phyloP scores from a whole-genome alignment of 148 eudicot species.

The Drosera capensis region DNA sequence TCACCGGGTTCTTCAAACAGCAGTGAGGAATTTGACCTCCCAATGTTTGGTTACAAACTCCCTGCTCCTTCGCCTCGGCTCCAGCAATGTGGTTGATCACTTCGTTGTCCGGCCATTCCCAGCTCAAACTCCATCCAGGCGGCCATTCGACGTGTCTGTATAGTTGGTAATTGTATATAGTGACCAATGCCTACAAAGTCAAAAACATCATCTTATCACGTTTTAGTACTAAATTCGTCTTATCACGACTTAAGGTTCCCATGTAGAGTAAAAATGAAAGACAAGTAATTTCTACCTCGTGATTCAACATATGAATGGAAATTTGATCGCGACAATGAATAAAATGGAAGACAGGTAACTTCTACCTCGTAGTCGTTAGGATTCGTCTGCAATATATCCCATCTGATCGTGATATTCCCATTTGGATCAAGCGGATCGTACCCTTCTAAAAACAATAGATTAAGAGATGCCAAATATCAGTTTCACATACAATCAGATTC shows the following conservation, averaged over 20 bases:
- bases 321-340: background rate
- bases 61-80: slow-evolving; percentile 72
- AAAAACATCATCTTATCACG: background rate
- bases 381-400: slow-evolving; percentile 46
- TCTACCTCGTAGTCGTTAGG: slow-evolving; percentile 28
- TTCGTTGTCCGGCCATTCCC: slow-evolving; percentile 48
- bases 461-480: too few relatives aligned
- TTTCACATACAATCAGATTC: slow-evolving; percentile 6
- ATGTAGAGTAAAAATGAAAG: too few relatives aligned
- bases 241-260: background rate
- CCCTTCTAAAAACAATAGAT: slow-evolving; percentile 42
- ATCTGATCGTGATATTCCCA: slow-evolving; percentile 67
- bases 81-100: slow-evolving; percentile 59
- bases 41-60: slow-evolving; percentile 34
- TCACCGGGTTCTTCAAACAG: slow-evolving; percentile 44
- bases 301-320: background rate
- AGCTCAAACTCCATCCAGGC: slow-evolving; percentile 73
- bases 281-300: background rate
- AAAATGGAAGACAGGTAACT: background rate
- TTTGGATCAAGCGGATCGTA: slow-evolving; percentile 63
- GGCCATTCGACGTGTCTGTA: slow-evolving; percentile 54
- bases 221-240: background rate
- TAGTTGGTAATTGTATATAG: slow-evolving; percentile 52
- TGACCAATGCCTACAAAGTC: slow-evolving; percentile 28
- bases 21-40: slow-evolving; percentile 50